Evolutionary conservation across 441 rosid genomes (phyloP).

Genomic region (Rhodomyrtus psidioides): DNA sequence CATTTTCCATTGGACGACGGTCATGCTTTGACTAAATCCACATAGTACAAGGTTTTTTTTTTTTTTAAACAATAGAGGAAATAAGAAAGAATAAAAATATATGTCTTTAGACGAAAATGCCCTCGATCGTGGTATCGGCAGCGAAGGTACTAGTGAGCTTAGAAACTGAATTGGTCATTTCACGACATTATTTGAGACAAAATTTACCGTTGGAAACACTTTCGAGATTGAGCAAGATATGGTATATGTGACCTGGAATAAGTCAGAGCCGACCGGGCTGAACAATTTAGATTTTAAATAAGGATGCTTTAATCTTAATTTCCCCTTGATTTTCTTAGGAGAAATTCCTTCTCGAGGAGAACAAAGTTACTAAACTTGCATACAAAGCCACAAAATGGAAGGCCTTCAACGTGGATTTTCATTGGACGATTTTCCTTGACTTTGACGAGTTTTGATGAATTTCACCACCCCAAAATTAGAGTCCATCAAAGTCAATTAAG

Average conservation of each 20-base stretch:
- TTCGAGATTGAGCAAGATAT: background rate
- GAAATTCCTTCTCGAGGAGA: background rate
- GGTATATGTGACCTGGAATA: background rate
- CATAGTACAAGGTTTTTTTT: background rate
- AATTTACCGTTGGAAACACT: background rate
- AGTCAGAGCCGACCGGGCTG: too few species aligned
- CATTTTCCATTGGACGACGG: background rate
- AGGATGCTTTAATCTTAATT: background rate
- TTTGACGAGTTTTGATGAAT: background rate
- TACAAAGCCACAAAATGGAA: background rate
- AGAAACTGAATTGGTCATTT: background rate
- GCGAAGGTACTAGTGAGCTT: background rate
- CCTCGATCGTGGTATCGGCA: accelerated
- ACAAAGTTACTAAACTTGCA: background rate
- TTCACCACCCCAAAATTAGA: background rate
- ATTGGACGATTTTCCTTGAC: background rate
- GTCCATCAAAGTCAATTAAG: background rate
- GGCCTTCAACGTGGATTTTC: background rate
- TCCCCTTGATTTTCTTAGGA: background rate
- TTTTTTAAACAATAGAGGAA: too few species aligned
- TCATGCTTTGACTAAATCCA: background rate
- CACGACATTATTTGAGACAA: background rate
- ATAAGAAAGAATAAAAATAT: background rate
- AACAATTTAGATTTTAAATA: too few species aligned
- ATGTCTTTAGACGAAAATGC: background rate